These are phyloP conservation scores for Globisporangium nunn DNA, from an alignment of 352 stramenopile genomes.

Conservation along the genomic window DNA sequence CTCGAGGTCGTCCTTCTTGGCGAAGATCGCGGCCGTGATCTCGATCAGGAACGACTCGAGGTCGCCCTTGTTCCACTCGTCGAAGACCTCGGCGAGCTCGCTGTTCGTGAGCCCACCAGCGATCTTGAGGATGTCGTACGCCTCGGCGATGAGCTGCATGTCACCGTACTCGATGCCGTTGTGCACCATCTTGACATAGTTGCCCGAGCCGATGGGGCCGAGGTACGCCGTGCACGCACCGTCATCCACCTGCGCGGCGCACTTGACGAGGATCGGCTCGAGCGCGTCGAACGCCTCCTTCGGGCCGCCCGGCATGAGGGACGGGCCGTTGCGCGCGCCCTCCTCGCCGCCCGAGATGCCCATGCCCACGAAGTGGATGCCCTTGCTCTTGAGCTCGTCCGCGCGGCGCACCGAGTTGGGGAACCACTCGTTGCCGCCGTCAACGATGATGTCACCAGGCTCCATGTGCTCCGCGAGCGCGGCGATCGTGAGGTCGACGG, in stretches of 20 bases:
- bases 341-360: conserved; percentile 98
- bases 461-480: conserved; percentile 86
- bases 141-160: conserved; percentile 99
- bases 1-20: conserved; percentile 95
- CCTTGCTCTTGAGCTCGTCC: conserved; percentile 90
- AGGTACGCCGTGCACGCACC: conserved; percentile 96
- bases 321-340: conserved; percentile 96
- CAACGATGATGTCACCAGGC: conserved; percentile 96
- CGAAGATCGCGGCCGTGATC: conserved; percentile 97
- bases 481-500: conserved; percentile 91
- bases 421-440: conserved; percentile 99
- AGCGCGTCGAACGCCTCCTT: conserved; percentile 95
- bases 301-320: conserved; percentile 97
- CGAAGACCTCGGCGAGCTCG: conserved; percentile 91
- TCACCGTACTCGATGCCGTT: conserved; percentile 99
- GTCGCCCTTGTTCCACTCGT: conserved; percentile 96
- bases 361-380: conserved; percentile 98
- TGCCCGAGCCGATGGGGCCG: conserved; percentile 93
- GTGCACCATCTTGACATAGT: conserved; percentile 99
- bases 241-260: conserved; percentile 92
- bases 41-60: conserved; percentile 98
- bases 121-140: conserved; percentile 97
- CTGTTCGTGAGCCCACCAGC: conserved; percentile 87
- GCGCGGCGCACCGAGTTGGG: conserved; percentile 94
- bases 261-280: conserved; percentile 96